Evolutionary conservation across 164 flowering plant species (phyloP).

Genomic region (Vitis rotundifolia): DNA sequence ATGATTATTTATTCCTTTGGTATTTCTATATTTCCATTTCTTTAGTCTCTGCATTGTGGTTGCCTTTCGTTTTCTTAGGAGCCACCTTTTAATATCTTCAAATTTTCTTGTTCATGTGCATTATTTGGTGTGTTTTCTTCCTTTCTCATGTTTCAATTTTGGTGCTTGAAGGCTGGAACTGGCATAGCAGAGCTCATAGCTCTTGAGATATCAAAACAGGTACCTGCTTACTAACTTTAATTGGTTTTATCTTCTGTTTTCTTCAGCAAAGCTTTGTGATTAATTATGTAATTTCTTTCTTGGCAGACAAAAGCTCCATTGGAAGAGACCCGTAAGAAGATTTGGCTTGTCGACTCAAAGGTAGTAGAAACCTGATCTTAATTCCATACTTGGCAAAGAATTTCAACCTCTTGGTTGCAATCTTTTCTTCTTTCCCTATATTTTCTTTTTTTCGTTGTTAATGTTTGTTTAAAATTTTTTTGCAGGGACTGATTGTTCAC

Average conservation of each 20-base stretch:
- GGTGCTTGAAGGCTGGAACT: slow-evolving; percentile 60
- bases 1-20: too few species aligned
- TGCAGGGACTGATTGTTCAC: slow-evolving; percentile 61
- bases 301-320: slow-evolving; percentile 45
- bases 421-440: too few species aligned
- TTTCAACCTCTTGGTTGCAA: background rate
- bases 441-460: background rate
- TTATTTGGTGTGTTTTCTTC: background rate
- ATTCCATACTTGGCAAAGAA: background rate
- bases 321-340: slow-evolving; percentile 55
- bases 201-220: slow-evolving; percentile 59
- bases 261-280: background rate
- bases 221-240: slow-evolving; percentile 7
- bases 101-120: background rate
- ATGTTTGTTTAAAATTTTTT: background rate
- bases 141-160: slow-evolving; percentile 13
- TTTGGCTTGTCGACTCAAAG: slow-evolving; percentile 78
- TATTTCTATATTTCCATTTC: background rate
- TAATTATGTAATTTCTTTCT: slow-evolving; percentile 2
- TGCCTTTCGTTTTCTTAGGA: too few species aligned
- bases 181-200: slow-evolving; percentile 84
- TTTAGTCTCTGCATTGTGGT: too few species aligned
- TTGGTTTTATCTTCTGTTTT: background rate
- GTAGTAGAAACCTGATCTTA: slow-evolving; percentile 18
- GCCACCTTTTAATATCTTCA: too few species aligned